phyloP scores from a whole-genome alignment of 1,139 yeast species.

The Arxiozyma slooffiae region DNA sequence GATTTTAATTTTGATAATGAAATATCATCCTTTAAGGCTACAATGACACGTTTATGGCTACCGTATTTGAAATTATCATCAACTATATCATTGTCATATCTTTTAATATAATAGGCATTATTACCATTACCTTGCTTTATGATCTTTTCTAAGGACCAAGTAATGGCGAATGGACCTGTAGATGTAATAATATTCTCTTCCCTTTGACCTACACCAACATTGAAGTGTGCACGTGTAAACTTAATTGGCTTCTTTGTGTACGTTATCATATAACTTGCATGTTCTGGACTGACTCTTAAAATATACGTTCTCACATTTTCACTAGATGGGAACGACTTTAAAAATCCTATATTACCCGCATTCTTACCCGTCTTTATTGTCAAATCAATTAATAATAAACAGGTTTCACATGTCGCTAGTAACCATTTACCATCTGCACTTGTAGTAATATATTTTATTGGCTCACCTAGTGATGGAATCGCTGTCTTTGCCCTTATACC shows the following conservation, averaged over 20 bases:
- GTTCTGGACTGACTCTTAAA: slow-evolving; percentile 61
- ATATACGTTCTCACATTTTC: slow-evolving; percentile 62
- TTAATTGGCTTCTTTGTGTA: slow-evolving; percentile 43
- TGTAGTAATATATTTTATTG: slow-evolving; percentile 54
- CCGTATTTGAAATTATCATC: slow-evolving; percentile 76
- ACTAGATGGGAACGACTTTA: slow-evolving; percentile 53
- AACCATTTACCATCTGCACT: slow-evolving; percentile 78
- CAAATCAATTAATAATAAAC: slow-evolving; percentile 59
- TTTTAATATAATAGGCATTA: slow-evolving; percentile 53
- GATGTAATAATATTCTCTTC: slow-evolving; percentile 71
- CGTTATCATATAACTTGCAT: slow-evolving; percentile 52
- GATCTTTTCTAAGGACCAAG: slow-evolving; percentile 66
- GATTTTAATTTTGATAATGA: slow-evolving; percentile 49
- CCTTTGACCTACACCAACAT: slow-evolving; percentile 50
- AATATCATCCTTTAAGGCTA: slow-evolving; percentile 65
- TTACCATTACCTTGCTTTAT: slow-evolving; percentile 37
- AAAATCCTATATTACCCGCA: slow-evolving; percentile 55
- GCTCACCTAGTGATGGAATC: slow-evolving; percentile 74
- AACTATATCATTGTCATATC: slow-evolving; percentile 53
- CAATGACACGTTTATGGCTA: slow-evolving; percentile 57
- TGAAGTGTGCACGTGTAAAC: slow-evolving; percentile 70
- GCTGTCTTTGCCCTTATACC: slow-evolving; percentile 70
- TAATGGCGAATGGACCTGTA: slow-evolving; percentile 68
- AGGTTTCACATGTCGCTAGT: slow-evolving; percentile 66
- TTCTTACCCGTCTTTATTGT: slow-evolving; percentile 53